Percentiles rank a stretch among this genome's conserved stretches.
Conservation (phyloP, 2,329 filamentous ascomycete species). For the Dactylella cylindrospora region DNA sequence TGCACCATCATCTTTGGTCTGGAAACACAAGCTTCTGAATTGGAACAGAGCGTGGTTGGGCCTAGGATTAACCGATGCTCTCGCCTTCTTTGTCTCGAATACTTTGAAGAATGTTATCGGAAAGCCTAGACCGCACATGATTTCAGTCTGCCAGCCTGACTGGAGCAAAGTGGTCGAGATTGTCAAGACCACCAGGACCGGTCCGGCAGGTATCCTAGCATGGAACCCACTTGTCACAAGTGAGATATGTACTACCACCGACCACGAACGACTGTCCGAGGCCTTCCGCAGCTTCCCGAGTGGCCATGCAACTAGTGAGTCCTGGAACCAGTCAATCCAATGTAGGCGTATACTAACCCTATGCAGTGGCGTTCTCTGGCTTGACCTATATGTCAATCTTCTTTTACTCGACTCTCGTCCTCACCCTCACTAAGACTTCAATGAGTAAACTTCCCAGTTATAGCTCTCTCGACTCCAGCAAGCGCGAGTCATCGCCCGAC, state of each 20-base stretch:
- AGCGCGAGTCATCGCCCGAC: background rate
- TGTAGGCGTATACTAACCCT: constrained; percentile 50
- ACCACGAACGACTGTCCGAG: constrained; percentile 66
- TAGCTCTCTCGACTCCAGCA: constrained; percentile 3
- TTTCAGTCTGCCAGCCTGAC: constrained; percentile 75
- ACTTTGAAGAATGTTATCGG: constrained; percentile 76
- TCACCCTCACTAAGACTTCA: constrained; percentile 55
- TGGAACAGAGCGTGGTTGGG: constrained; percentile 84
- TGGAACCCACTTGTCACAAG: constrained; percentile 72
- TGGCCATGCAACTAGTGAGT: constrained; percentile 67
- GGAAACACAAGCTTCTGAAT: constrained; percentile 86
- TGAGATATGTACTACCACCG: constrained; percentile 70
- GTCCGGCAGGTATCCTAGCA: constrained; percentile 55
- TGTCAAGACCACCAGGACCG: constrained; percentile 63
- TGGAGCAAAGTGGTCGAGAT: constrained; percentile 63
- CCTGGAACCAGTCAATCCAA: constrained; percentile 23
- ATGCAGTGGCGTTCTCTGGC: constrained; percentile 66
- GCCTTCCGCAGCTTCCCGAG: constrained; percentile 84
- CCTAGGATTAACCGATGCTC: constrained; percentile 69
- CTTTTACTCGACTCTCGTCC: constrained; percentile 77
- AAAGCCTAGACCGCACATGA: constrained; percentile 65
- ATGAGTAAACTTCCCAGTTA: constrained; percentile 23
- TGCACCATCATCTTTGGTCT: constrained; percentile 65
- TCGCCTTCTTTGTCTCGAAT: constrained; percentile 77
- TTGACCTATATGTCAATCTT: constrained; percentile 84